Evolutionary conservation across 1,284 basidiomycete species (phyloP).

Genomic region (Tilletia horrida): DNA sequence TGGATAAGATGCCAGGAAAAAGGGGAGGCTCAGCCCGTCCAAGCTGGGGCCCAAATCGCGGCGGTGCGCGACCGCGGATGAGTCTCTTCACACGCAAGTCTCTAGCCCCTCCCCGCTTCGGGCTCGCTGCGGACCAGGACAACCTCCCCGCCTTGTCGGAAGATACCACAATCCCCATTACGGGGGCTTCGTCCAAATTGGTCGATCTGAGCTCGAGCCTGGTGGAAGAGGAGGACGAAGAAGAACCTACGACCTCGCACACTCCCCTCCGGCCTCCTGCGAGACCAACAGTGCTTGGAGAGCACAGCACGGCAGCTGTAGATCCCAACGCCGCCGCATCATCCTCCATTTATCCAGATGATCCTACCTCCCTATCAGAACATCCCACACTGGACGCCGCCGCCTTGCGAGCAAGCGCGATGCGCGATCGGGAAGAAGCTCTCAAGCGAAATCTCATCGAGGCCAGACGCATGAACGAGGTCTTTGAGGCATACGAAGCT

Average conservation of each 20-base stretch:
- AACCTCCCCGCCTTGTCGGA: too few species aligned
- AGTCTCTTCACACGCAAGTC: constrained; percentile 11
- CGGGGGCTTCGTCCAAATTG: too few species aligned
- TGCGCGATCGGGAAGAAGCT: constrained; percentile 36
- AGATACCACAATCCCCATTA: too few species aligned
- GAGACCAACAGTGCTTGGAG: too few species aligned
- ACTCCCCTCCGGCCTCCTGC: too few species aligned
- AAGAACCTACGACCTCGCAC: too few species aligned
- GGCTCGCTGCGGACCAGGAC: too few species aligned
- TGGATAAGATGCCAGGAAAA: neutral
- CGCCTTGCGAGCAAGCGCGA: neutral
- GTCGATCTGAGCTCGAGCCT: too few species aligned
- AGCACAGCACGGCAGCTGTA: too few species aligned
- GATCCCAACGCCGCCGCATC: neutral
- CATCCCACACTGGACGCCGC: neutral
- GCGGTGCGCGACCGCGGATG: neutral
- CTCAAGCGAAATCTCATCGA: constrained; percentile 41
- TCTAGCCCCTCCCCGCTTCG: neutral
- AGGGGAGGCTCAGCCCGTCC: neutral
- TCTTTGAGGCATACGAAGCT: constrained; percentile 47
- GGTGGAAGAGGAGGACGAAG: too few species aligned
- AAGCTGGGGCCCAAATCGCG: neutral
- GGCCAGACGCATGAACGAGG: constrained; percentile 42
- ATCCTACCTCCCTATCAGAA: neutral
- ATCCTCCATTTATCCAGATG: neutral